These are phyloP conservation scores for Mycena epipterygia DNA, from an alignment of 768 basidiomycete genomes.

Conservation along the genomic window DNA sequence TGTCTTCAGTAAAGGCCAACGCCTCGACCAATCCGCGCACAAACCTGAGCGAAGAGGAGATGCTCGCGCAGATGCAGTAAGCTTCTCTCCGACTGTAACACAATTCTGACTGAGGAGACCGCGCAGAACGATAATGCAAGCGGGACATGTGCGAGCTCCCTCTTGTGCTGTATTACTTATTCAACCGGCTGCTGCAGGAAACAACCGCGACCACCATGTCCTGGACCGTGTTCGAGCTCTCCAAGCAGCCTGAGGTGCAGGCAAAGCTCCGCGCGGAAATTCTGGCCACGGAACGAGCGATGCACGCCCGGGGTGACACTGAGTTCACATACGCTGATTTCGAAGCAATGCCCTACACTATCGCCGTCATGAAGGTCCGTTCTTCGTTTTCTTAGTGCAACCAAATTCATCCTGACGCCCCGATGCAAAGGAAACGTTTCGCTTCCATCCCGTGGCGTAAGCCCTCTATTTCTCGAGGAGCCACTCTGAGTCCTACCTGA, in stretches of 20 bases:
- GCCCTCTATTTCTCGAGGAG: not conserved
- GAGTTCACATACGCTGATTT: slow-evolving; percentile 63
- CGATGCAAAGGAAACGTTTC: slow-evolving; percentile 60
- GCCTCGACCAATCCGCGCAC: slow-evolving; percentile 31
- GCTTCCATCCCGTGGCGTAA: slow-evolving; percentile 68
- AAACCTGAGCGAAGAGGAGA: slow-evolving; percentile 36
- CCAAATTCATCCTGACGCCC: not conserved
- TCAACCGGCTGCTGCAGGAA: slow-evolving; percentile 61
- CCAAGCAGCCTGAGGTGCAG: slow-evolving; percentile 71
- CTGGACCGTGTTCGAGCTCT: slow-evolving; percentile 77
- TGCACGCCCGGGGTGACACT: slow-evolving; percentile 52
- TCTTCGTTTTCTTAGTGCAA: not conserved
- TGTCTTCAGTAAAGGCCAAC: slow-evolving; percentile 26
- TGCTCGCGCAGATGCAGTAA: slow-evolving; percentile 55
- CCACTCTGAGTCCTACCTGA: not conserved
- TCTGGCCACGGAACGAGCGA: slow-evolving; percentile 48
- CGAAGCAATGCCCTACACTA: slow-evolving; percentile 63
- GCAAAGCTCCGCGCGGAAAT: slow-evolving; percentile 73
- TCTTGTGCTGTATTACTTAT: no score
- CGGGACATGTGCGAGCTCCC: slow-evolving; percentile 13
- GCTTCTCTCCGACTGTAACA: not conserved
- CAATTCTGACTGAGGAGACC: not conserved
- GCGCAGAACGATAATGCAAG: slow-evolving; percentile 23
- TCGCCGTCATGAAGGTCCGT: slow-evolving; percentile 63
- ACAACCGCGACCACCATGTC: slow-evolving; percentile 70